phyloP scores from a whole-genome alignment of 495 filamentous ascomycete genomes.

The Penicillium odoratum region DNA sequence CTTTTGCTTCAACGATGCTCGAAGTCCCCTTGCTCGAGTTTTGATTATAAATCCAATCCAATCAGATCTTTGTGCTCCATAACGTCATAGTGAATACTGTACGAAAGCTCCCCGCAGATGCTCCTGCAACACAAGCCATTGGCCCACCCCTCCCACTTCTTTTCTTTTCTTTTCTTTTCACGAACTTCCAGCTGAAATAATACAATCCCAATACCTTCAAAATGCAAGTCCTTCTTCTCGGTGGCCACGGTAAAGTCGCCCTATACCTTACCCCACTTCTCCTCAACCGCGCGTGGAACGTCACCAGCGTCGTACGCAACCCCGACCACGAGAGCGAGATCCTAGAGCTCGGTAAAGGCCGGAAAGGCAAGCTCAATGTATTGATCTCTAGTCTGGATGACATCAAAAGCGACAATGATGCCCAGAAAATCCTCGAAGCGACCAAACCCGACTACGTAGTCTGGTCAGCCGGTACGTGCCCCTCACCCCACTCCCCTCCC shows the following conservation, averaged over 20 bases:
- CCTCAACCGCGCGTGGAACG: slow-evolving; percentile 67
- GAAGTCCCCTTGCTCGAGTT: background rate
- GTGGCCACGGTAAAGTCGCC: slow-evolving; percentile 79
- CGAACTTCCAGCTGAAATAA: background rate
- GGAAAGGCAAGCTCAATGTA: slow-evolving; percentile 56
- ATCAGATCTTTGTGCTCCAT: background rate
- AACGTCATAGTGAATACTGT: slow-evolving; percentile 19
- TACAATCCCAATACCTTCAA: background rate
- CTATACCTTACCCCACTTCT: slow-evolving; percentile 76
- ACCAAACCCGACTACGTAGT: slow-evolving; percentile 69
- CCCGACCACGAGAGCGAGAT: slow-evolving; percentile 64
- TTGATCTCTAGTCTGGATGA: slow-evolving; percentile 70
- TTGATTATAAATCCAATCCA: slow-evolving; percentile 3
- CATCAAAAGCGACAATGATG: slow-evolving; percentile 61
- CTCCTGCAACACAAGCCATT: background rate
- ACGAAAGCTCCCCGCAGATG: slow-evolving; percentile 1
- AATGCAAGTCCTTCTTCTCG: slow-evolving; percentile 69
- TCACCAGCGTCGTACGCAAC: slow-evolving; percentile 76
- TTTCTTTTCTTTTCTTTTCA: background rate
- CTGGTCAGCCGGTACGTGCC: slow-evolving; percentile 68
- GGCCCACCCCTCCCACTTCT: background rate
- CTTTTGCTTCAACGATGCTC: background rate
- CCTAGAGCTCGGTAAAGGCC: slow-evolving; percentile 54
- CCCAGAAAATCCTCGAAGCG: slow-evolving; percentile 58
- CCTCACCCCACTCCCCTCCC: slow-evolving; percentile 11